phyloP scores from a whole-genome alignment of 768 basidiomycete genomes.

The Trametes villosa region DNA sequence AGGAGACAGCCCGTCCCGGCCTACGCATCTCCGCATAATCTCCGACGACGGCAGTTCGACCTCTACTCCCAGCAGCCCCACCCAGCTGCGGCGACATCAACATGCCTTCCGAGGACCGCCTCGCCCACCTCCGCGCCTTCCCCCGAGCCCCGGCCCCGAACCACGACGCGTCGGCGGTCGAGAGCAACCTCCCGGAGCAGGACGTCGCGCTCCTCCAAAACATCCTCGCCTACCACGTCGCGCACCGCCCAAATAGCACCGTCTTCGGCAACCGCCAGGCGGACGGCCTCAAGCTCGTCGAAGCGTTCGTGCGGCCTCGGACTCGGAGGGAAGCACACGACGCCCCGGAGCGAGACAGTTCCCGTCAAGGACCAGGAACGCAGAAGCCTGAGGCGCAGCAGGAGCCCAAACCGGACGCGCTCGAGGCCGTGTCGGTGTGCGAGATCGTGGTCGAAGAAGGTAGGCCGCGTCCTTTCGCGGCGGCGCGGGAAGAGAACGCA shows the following conservation, averaged over 20 bases:
- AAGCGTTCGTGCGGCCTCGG: conserved; percentile 21
- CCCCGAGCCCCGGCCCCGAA: conserved; percentile 32
- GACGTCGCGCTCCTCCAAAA: conserved; percentile 27
- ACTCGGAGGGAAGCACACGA: background rate
- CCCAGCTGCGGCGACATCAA: background rate
- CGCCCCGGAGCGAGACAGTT: background rate
- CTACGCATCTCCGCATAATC: background rate
- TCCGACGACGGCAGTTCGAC: background rate
- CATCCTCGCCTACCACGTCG: conserved; percentile 30
- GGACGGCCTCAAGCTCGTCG: conserved; percentile 26
- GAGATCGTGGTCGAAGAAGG: conserved; percentile 30
- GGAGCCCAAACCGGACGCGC: conserved; percentile 6
- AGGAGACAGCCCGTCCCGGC: background rate
- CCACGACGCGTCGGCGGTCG: conserved; percentile 25
- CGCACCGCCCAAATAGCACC: conserved; percentile 17
- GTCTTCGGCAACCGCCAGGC: conserved; percentile 28
- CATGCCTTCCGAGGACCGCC: conserved; percentile 7
- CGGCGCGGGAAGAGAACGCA: background rate
- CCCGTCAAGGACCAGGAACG: background rate
- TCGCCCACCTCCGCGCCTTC: conserved; percentile 19
- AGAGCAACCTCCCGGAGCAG: conserved; percentile 27
- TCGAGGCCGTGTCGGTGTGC: conserved; percentile 26
- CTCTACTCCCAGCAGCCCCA: background rate
- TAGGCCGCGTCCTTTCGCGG: conserved; percentile 4
- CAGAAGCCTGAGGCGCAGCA: background rate